These are phyloP conservation scores for Cryptococcus amylolentus DNA, from an alignment of 1,284 basidiomycete genomes.

Conservation along the genomic window DNA sequence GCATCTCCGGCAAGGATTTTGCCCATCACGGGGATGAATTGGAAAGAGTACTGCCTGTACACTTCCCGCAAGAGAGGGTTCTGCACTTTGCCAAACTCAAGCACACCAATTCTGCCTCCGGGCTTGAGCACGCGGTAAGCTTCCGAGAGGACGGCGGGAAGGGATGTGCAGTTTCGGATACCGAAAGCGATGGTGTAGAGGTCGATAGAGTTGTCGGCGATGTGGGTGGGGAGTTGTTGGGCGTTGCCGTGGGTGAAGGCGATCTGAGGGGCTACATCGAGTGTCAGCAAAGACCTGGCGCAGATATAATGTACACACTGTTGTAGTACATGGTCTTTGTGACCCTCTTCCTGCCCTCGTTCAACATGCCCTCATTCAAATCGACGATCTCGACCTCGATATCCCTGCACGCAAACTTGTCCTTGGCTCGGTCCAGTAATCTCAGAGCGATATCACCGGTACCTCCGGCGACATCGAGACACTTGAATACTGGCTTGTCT, in stretches of 20 bases:
- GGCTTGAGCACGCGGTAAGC: constrained; percentile 94
- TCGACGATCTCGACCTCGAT: constrained; percentile 89
- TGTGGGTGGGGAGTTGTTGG: constrained; percentile 65
- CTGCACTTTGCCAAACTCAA: constrained; percentile 93
- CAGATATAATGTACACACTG: constrained; percentile 59
- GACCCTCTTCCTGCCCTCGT: constrained; percentile 85
- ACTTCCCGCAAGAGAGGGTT: constrained; percentile 78
- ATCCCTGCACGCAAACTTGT: constrained; percentile 81
- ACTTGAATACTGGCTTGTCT: constrained; percentile 55
- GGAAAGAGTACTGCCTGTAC: constrained; percentile 96
- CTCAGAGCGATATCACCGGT: constrained; percentile 96
- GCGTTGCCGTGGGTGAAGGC: constrained; percentile 92
- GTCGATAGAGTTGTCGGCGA: constrained; percentile 77
- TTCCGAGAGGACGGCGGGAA: constrained; percentile 81
- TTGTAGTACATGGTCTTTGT: constrained; percentile 96
- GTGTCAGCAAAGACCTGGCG: background rate
- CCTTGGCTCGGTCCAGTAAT: constrained; percentile 86
- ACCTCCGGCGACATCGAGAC: constrained; percentile 95
- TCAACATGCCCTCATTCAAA: constrained; percentile 93
- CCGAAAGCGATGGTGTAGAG: constrained; percentile 99
- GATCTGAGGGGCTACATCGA: constrained; percentile 75
- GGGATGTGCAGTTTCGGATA: constrained; percentile 94
- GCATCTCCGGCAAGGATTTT: constrained; percentile 94
- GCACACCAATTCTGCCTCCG: constrained; percentile 89
- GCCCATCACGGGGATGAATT: constrained; percentile 88